These are phyloP conservation scores for Pestalotiopsis sp. DNA, from an alignment of 2,329 filamentous ascomycete genomes.

Conservation along the genomic window DNA sequence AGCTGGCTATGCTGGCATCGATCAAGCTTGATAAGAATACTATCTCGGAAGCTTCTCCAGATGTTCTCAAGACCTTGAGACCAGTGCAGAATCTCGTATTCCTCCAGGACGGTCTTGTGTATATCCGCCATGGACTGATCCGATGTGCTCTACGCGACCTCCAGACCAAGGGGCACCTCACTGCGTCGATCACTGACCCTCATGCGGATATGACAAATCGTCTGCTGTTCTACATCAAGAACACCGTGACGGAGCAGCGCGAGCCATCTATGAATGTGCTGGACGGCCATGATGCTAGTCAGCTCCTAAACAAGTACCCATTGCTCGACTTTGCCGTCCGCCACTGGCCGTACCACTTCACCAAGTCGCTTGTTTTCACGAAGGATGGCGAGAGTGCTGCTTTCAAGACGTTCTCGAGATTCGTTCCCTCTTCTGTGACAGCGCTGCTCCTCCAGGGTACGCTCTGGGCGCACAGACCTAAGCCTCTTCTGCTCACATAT, in stretches of 20 bases:
- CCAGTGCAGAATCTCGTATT: conserved; percentile 34
- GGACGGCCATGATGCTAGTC: conserved; percentile 25
- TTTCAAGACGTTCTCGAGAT: conserved; percentile 15
- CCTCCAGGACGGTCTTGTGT: conserved; percentile 33
- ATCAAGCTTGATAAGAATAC: conserved; percentile 32
- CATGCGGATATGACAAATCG: conserved; percentile 34
- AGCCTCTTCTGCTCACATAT: conserved; percentile 29
- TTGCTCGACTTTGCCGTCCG: conserved; percentile 24
- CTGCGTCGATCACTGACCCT: conserved; percentile 30
- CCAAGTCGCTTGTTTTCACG: conserved; percentile 9
- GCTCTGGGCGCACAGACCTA: conserved; percentile 26
- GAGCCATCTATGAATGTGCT: conserved; percentile 32
- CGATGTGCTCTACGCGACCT: conserved; percentile 31
- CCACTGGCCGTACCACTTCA: conserved; percentile 21
- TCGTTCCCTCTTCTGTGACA: conserved; percentile 14
- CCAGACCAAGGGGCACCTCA: conserved; percentile 31
- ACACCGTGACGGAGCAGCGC: conserved; percentile 26
- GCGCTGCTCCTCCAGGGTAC: conserved; percentile 16
- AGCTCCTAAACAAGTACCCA: conserved; percentile 21
- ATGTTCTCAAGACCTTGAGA: conserved; percentile 27
- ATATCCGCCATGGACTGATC: conserved; percentile 36
- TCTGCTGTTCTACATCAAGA: conserved; percentile 35
- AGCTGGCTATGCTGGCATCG: conserved; percentile 31
- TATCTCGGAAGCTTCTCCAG: conserved; percentile 24
- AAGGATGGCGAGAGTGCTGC: conserved; percentile 12